Evolutionary conservation across 2,329 filamentous ascomycete genomes (phyloP), one percentile per base, ranked within the genome.

Genomic region (Cordyceps militaris): DNA sequence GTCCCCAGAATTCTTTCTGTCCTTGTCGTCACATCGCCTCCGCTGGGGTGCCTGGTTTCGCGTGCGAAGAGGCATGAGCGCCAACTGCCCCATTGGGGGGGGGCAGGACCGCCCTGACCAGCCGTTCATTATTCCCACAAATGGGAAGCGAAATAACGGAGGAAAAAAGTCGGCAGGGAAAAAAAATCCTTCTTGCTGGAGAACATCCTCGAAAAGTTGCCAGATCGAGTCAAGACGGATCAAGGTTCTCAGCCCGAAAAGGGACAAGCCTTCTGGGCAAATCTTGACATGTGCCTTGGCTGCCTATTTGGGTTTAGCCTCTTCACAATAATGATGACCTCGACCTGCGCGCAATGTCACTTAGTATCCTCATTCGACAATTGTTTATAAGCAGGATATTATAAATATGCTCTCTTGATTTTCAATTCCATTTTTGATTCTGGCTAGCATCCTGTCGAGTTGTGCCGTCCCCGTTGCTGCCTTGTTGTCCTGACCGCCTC

Each of bases 201-300:
- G 21, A 36, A 21, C 40, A 24, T 43, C 50, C 54, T 56, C 54
- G 44, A 56, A 56, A 49, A 56, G 34, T 56, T 56, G 8, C 54
- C 54, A 8, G 24, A 40, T 56, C 44, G 19, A 56, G 54, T 42
- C 54, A 56, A 56, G 54, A 56, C 48, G 43, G 32, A 56, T 47
- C 23, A 23, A 13, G 21, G 14, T 10, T n/a, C 38, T 26, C 9
- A 30, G 11, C 5, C 34, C 34, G 14, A 16, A 9, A 4, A 32
- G 13, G 3, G 26, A 40, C 26, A 26, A 7, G 42, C 9, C 46
- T 44, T 26, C 24, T 54, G 57, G 57, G n/a, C n/a, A n/a, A 36
- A 26, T 49, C 50, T 19, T 42, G 16, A 40, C 26, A 30, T 58
- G 57, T n/a, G 26, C 16, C 57, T 59, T 59, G 57, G 57, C 57